phyloP scores from a whole-genome alignment of 352 stramenopile genomes.

The Salisapilia sapeloensis region DNA sequence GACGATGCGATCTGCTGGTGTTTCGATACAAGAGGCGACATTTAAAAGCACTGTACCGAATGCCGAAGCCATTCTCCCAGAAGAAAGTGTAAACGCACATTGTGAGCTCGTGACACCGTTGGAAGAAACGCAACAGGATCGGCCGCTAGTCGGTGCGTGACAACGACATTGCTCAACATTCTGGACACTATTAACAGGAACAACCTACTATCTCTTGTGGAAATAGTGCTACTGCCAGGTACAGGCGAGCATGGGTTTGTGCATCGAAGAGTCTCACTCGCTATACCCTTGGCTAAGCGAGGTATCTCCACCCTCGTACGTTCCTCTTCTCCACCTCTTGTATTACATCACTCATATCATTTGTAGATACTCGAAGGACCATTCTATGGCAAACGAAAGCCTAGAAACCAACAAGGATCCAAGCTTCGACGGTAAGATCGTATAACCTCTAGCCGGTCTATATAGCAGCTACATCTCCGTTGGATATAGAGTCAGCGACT shows the following conservation, averaged over 20 bases:
- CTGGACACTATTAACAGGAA: too few relatives aligned
- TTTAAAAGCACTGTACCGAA: conserved; percentile 50
- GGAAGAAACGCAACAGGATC: conserved; percentile 7
- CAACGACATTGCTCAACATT: neutral
- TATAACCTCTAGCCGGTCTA: neutral
- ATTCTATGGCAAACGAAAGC: conserved; percentile 60
- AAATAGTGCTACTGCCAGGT: conserved; percentile 40
- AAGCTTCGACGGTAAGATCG: conserved; percentile 35
- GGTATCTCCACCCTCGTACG: conserved; percentile 46
- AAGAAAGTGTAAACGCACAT: conserved; percentile 32
- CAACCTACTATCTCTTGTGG: conserved; percentile 1
- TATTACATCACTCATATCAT: neutral
- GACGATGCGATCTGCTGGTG: conserved; percentile 11
- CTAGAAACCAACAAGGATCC: conserved; percentile 44
- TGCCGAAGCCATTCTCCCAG: conserved; percentile 28
- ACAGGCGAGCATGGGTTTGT: conserved; percentile 63
- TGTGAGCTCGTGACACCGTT: conserved; percentile 56
- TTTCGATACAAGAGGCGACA: conserved; percentile 21
- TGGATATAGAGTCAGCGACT: conserved; percentile 30
- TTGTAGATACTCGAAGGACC: conserved; percentile 56
- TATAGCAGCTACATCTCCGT: neutral
- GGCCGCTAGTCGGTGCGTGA: conserved; percentile 21
- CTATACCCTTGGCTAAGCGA: conserved; percentile 36
- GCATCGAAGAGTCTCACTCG: conserved; percentile 45
- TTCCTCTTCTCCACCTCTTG: too few relatives aligned